phyloP scores from a whole-genome alignment of 805 yeast genomes.

The Candida ortonii region DNA sequence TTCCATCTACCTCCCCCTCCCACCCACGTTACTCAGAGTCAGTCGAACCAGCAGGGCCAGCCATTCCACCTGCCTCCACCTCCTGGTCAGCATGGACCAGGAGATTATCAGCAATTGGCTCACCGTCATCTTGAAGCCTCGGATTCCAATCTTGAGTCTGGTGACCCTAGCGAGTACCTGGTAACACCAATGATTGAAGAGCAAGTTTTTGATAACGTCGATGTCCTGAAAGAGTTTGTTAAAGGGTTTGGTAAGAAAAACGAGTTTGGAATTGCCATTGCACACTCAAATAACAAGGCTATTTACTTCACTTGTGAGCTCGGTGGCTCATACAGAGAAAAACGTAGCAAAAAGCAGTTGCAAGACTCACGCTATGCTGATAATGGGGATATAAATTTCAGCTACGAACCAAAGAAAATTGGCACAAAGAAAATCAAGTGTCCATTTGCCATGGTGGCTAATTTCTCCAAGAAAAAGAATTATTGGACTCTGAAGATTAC shows the following conservation, averaged over 20 bases:
- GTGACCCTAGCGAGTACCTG: constrained; percentile 39
- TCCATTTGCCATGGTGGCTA: constrained; percentile 60
- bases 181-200: constrained; percentile 54
- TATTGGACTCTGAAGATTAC: constrained; percentile 53
- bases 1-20: constrained; percentile 8
- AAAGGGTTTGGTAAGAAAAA: constrained; percentile 55
- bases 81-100: constrained; percentile 8
- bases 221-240: constrained; percentile 51
- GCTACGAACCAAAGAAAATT: constrained; percentile 23
- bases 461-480: constrained; percentile 46
- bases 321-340: constrained; percentile 55
- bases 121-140: constrained; percentile 9
- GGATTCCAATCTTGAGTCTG: constrained; percentile 10
- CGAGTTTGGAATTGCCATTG: constrained; percentile 58
- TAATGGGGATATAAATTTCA: constrained; percentile 22
- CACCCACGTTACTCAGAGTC: constrained; percentile 4
- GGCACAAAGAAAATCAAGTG: constrained; percentile 52
- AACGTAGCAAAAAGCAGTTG: constrained; percentile 33
- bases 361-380: constrained; percentile 22
- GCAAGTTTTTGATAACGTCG: constrained; percentile 48
- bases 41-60: constrained; percentile 10
- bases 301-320: constrained; percentile 58
- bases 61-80: constrained; percentile 17
- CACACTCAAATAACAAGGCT: constrained; percentile 56
- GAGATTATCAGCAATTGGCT: constrained; percentile 14